A percentile compares a stretch with the other conserved stretches of the same genome.
Evolutionary conservation across 805 yeast species (phyloP).

Genomic region (Zygotorulaspora sp.): DNA sequence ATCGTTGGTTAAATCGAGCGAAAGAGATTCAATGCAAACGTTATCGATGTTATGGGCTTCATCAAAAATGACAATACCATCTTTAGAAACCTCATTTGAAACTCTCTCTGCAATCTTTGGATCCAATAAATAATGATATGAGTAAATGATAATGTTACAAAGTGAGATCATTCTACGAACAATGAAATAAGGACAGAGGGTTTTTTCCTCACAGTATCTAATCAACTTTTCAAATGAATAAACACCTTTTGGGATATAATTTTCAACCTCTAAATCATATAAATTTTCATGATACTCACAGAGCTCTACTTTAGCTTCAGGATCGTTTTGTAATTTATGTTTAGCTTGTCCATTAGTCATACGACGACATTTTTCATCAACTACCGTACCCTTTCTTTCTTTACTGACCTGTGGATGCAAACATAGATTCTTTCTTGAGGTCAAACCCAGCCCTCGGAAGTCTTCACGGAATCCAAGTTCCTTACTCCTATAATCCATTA

Average conservation of each 20-base stretch:
- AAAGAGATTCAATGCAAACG: constrained; percentile 93
- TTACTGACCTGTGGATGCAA: constrained; percentile 81
- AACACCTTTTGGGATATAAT: constrained; percentile 87
- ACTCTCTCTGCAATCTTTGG: constrained; percentile 97
- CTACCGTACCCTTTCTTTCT: constrained; percentile 86
- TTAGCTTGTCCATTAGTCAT: constrained; percentile 89
- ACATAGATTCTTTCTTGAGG: constrained; percentile 92
- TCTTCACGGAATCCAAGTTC: constrained; percentile 86
- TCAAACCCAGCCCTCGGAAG: constrained; percentile 88
- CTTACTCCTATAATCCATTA: constrained; percentile 80
- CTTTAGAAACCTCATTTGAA: constrained; percentile 84
- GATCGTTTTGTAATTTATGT: constrained; percentile 56
- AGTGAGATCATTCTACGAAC: constrained; percentile 96
- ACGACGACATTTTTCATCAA: constrained; percentile 93
- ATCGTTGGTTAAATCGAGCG: constrained; percentile 89
- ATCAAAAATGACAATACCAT: constrained; percentile 90
- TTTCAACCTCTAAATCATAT: constrained; percentile 79
- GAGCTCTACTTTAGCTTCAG: constrained; percentile 51
- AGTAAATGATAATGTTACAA: constrained; percentile 91
- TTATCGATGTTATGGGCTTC: constrained; percentile 99
- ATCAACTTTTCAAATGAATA: constrained; percentile 85
- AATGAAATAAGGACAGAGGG: constrained; percentile 93
- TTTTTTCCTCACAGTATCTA: constrained; percentile 69
- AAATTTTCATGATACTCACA: constrained; percentile 92
- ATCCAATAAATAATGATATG: constrained; percentile 92